Base-by-base conservation (phyloP, 1,139 yeast genomes). In the Wickerhamiella infanticola region DNA sequence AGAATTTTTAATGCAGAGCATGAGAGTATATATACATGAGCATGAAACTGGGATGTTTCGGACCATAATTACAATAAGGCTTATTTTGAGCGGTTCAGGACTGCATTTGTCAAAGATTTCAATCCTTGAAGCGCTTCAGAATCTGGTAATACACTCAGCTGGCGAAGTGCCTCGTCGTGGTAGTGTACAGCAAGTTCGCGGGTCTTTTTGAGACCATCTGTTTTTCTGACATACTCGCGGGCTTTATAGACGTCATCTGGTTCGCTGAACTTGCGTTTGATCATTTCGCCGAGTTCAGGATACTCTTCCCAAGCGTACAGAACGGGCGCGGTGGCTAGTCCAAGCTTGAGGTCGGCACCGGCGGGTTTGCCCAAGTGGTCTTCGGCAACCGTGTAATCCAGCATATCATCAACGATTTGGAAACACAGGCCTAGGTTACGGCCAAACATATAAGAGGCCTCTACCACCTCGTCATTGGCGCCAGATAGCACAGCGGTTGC, bases 321-420 rank as follows among this genome's bases (percentile, higher is more conserved):
- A 3, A 90, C 88, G 2, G 99, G 99, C 0, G 97, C 97, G 1
- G 99, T 90, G 1, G 97, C 97, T 52, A 90, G 72, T 0, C 99
- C 99, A 43, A 90, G 70, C 61, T 88, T 79, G 55, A 90, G 72
- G 64, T 90, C 98, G 2, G 96, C 97, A 57, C 88, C 94, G 24
- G 94, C 81, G 9, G 98, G 98, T 63, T 90, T 90, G 38, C 98
- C 98, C 50, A 90, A 68, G 45, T 82, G 76, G 35, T 74, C 74
- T 33, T 85, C 86, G 39, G 90, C 77, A 24, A 85, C 79, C 0
- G 96, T 85, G 61, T 84, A 90, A 64, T 90, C 99, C 54, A 93
- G 72, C 80, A 88, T 80, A 63, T 90, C 99, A 63, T 90, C 98
- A 27, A 93, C 94, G 49, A 90, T 74, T 64, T 90, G 98, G 73